phyloP scores from a whole-genome alignment of 2,329 filamentous ascomycete species.

The Juglanconis juglandina region DNA sequence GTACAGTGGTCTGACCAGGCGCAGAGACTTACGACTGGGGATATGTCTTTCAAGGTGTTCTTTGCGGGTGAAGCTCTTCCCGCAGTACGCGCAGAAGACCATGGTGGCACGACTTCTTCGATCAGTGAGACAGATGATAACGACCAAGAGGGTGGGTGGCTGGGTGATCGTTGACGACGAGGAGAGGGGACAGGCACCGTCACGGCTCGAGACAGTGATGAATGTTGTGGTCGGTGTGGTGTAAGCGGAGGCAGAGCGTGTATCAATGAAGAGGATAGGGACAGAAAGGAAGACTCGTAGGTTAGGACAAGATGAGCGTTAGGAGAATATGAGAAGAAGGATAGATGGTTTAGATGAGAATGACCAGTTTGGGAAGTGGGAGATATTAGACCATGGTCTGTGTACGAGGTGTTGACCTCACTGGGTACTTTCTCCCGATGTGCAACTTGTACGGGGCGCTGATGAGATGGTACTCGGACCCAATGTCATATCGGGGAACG shows the following conservation, averaged over 20 bases:
- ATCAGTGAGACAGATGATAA: slow-evolving; percentile 14
- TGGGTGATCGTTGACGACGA: slow-evolving; percentile 5
- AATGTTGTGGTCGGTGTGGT: slow-evolving; percentile 17
- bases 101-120: slow-evolving; percentile 24
- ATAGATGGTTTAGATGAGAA: background rate
- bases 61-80: slow-evolving; percentile 53
- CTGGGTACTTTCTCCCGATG: background rate
- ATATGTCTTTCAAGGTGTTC: slow-evolving; percentile 56
- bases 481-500: slow-evolving; percentile 7
- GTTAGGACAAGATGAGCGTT: background rate
- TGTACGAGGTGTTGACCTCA: background rate
- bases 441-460: background rate
- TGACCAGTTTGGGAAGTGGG: slow-evolving; percentile 2
- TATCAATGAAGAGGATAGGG: background rate
- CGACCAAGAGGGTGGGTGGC: background rate
- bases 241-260: slow-evolving; percentile 6
- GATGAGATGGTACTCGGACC: slow-evolving; percentile 5
- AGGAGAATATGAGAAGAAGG: background rate
- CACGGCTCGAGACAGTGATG: slow-evolving; percentile 12
- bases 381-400: background rate
- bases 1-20: background rate
- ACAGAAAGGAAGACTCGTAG: background rate
- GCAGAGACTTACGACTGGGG: slow-evolving; percentile 42
- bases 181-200: background rate
- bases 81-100: slow-evolving; percentile 53